Evolutionary conservation across 768 basidiomycete species (phyloP).

Genomic region (Mycena indigotica): DNA sequence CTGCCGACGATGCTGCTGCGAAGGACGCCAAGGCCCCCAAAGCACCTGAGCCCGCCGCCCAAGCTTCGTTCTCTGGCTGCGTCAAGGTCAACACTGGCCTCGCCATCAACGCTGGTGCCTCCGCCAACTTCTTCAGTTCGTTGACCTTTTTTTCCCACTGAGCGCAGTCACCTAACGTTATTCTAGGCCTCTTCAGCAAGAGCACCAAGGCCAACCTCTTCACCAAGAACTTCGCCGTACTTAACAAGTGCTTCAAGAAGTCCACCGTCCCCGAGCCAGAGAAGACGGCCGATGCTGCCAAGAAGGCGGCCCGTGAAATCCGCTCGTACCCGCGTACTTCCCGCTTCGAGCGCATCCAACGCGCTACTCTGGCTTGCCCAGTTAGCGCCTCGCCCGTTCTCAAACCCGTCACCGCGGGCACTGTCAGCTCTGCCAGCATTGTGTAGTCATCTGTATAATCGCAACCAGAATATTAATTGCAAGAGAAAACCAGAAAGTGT

Average conservation of each 20-base stretch:
- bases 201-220: background rate
- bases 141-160: background rate
- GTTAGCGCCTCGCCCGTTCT: background rate
- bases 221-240: background rate
- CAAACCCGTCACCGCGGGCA: background rate
- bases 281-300: background rate
- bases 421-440: no score
- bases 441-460: no score
- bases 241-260: background rate
- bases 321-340: background rate
- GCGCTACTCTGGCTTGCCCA: background rate
- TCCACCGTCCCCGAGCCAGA: background rate
- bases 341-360: background rate
- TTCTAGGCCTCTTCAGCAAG: background rate
- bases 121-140: background rate
- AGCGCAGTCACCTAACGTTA: background rate
- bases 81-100: background rate
- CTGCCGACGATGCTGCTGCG: background rate
- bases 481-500: no score
- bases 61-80: background rate
- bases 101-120: background rate
- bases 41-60: background rate
- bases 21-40: background rate
- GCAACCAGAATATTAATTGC: no score
- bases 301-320: background rate